Percentiles rank a stretch among this genome's conserved stretches.
phyloP scores from a whole-genome alignment of 371 early-diverging fungal species.

The Cladochytrium tenue region DNA sequence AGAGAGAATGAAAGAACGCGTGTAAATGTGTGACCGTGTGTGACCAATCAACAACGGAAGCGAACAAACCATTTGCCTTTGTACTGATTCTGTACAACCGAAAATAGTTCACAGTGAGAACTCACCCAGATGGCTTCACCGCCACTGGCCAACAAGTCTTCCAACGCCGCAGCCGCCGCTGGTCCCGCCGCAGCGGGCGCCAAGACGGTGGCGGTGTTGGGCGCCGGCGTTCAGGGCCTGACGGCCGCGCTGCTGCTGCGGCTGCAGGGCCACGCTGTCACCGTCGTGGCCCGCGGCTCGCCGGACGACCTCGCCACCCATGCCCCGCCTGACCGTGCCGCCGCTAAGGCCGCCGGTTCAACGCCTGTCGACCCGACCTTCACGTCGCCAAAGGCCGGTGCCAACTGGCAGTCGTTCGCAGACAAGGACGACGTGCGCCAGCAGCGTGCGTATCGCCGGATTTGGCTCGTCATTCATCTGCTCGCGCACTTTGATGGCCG shows the following conservation, averaged over 20 bases:
- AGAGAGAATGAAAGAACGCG: neutral
- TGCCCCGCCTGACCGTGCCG: neutral
- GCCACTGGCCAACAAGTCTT: slow-evolving; percentile 1
- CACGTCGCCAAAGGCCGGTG: slow-evolving; percentile 77
- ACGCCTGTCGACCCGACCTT: slow-evolving; percentile 40
- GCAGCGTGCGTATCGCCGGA: slow-evolving; percentile 21
- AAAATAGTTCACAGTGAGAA: neutral
- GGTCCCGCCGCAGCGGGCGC: no score
- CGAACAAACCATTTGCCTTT: neutral
- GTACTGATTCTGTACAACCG: neutral
- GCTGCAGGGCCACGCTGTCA: slow-evolving; percentile 29
- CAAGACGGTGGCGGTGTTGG: slow-evolving; percentile 53
- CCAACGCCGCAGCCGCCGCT: neutral
- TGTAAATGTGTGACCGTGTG: neutral
- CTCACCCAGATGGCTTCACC: neutral
- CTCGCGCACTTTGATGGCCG: neutral
- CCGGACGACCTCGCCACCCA: slow-evolving; percentile 23
- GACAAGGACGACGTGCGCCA: slow-evolving; percentile 47
- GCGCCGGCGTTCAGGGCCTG: slow-evolving; percentile 76
- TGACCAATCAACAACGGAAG: neutral
- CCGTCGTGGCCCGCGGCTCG: slow-evolving; percentile 32
- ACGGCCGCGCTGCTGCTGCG: slow-evolving; percentile 54
- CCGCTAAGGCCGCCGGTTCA: neutral
- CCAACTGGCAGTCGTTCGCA: slow-evolving; percentile 70
- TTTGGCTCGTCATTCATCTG: neutral